A percentile compares a stretch with the other conserved stretches of the same genome.
Conservation (phyloP, 164 flowering plant genomes). For the Platanus orientalis region DNA sequence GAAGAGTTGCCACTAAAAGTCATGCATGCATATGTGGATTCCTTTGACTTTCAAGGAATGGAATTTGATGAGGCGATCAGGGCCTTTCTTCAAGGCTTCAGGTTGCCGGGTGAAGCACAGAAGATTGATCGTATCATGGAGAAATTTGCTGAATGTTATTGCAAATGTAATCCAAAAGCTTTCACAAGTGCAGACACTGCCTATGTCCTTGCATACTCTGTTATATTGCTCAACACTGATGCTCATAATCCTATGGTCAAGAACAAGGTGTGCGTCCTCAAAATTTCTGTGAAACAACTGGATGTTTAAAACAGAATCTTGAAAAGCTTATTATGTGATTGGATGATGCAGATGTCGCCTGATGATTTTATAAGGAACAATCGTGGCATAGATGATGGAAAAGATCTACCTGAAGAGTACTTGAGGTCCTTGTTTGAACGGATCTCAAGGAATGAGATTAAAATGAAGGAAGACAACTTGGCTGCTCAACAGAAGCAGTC, state of each 20-base stretch:
- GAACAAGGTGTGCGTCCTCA: slow-evolving; percentile 79
- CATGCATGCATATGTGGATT: slow-evolving; percentile 3
- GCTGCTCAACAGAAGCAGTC: slow-evolving; percentile 76
- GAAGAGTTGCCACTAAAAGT: neutral
- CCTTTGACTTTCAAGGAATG: neutral
- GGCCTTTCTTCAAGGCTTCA: neutral
- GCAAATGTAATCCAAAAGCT: slow-evolving; percentile 91
- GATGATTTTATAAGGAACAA: slow-evolving; percentile 98
- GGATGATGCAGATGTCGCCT: slow-evolving; percentile 77
- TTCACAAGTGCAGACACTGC: slow-evolving; percentile 98
- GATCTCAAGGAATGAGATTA: slow-evolving; percentile 88
- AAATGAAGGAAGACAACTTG: slow-evolving; percentile 89
- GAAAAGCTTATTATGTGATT: slow-evolving; percentile 3
- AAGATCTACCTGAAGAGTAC: slow-evolving; percentile 94
- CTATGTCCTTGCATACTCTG: slow-evolving; percentile 96
- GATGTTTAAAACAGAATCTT: neutral
- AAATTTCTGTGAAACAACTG: neutral
- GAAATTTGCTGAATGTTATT: slow-evolving; percentile 14
- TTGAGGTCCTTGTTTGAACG: slow-evolving; percentile 86
- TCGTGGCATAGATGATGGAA: slow-evolving; percentile 99
- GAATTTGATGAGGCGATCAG: slow-evolving; percentile 5
- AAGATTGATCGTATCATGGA: slow-evolving; percentile 5
- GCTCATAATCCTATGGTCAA: slow-evolving; percentile 98
- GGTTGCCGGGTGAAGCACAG: slow-evolving; percentile 5
- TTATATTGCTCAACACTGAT: slow-evolving; percentile 95